Percentiles rank a stretch among this genome's conserved stretches.
Evolutionary conservation across 345 rosid species (phyloP).

Genomic region (Gossypium ekmanianum): DNA sequence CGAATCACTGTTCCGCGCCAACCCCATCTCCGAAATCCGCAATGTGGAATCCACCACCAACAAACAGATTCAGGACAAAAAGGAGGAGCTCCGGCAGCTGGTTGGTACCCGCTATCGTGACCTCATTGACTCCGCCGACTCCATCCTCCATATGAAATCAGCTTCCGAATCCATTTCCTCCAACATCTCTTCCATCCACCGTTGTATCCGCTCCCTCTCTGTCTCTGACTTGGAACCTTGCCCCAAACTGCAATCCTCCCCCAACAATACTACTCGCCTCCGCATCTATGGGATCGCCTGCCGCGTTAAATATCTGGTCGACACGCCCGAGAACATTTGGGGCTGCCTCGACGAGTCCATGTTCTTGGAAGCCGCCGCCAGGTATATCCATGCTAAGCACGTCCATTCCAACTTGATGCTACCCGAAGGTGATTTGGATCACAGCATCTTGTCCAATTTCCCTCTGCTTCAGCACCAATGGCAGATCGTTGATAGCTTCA

Average conservation of each 20-base stretch:
- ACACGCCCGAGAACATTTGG: conserved; percentile 95
- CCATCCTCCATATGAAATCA: conserved; percentile 84
- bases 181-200: conserved; percentile 63
- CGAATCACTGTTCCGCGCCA: conserved; percentile 75
- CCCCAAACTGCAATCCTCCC: conserved; percentile 35
- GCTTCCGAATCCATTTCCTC: conserved; percentile 65
- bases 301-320: conserved; percentile 86
- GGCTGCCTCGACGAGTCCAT: conserved; percentile 89
- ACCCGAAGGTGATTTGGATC: conserved; percentile 38
- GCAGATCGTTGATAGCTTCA: conserved; percentile 96
- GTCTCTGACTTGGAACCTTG: conserved; percentile 38
- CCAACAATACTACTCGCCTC: conserved; percentile 31
- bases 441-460: conserved; percentile 61
- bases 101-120: conserved; percentile 90
- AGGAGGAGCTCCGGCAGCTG: conserved; percentile 89
- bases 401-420: conserved; percentile 50
- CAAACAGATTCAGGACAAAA: conserved; percentile 83
- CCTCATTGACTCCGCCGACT: conserved; percentile 93
- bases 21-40: conserved; percentile 74
- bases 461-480: conserved; percentile 93
- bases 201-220: conserved; percentile 58
- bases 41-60: conserved; percentile 62
- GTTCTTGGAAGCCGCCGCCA: conserved; percentile 80
- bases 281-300: conserved; percentile 71
- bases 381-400: conserved; percentile 80